Base-by-base conservation (phyloP, 805 yeast species). In the Pachysolen tannophilus region DNA sequence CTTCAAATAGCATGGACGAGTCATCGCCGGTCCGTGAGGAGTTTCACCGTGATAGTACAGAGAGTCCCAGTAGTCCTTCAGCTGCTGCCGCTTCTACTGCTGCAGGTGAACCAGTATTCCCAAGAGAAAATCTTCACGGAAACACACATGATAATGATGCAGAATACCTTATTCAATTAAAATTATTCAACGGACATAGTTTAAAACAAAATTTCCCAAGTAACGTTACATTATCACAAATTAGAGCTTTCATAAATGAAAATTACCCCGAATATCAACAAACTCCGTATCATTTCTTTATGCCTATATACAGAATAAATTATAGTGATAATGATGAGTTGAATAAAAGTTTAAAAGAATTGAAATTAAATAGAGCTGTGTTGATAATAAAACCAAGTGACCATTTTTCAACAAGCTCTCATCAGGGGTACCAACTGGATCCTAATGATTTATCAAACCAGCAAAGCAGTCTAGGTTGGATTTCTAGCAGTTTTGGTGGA, bases 311-410 rank as follows among this genome's bases (percentile, higher is more conserved):
- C 15, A 69, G 82, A 38, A 65, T 73, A 5, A 71, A 80, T 0
- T 86, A 80, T 41, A 59, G 76, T 2, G 69, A 67, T 4, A 69
- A 74, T 0, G 82, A 80, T 33, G 90, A 86, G 45, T 65, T 66
- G 37, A 57, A 47, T 29, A 46, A 58, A 39, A 57, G 75, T 3
- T 59, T 87, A 26, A 52, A 51, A 18, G 68, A 63, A 3, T 60
- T 87, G 36, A 76, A 74, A 16, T 59, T 87, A 34, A 66, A 72
- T 11, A 65, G 94, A 38, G 78, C 94, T 8, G 84, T 82, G 0
- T 55, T 87, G 32, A 77, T 84, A 17, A 60, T 87, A 43, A 82
- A 82, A 49, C 88, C 92, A 4, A 28, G 52, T 3, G 60, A 56
- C 33, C 41, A 33, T 24, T 31, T 30, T 14, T 41, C 43, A 3